Conservation (phyloP, 495 filamentous ascomycete species). For the Penicillium crystallinum region DNA sequence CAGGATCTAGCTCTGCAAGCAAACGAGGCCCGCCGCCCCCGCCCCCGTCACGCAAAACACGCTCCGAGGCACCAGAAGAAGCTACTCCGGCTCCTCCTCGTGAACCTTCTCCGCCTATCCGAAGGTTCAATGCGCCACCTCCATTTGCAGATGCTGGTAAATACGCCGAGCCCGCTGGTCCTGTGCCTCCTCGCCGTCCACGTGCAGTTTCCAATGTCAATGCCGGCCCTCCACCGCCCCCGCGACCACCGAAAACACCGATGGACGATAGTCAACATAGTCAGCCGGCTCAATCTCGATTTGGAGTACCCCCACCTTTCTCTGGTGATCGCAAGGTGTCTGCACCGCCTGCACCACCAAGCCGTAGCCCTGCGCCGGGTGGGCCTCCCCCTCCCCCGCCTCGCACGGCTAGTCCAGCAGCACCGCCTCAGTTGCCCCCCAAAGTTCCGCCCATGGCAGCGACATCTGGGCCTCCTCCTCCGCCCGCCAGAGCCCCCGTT, state of each 20-base stretch:
- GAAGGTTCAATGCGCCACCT: constrained; percentile 73
- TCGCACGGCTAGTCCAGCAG: constrained; percentile 50
- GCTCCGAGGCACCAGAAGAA: constrained; percentile 47
- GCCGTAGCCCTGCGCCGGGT: constrained; percentile 50
- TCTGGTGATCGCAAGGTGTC: constrained; percentile 58
- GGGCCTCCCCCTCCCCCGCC: constrained; percentile 65
- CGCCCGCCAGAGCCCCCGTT: constrained; percentile 48
- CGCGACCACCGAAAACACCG: constrained; percentile 80
- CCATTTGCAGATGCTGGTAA: constrained; percentile 83
- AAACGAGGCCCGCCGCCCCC: constrained; percentile 77
- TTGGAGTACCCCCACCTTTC: constrained; percentile 81
- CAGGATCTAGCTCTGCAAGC: constrained; percentile 56
- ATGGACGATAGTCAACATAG: constrained; percentile 60
- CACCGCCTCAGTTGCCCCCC: constrained; percentile 64
- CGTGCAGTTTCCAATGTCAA: constrained; percentile 56
- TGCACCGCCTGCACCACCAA: constrained; percentile 71
- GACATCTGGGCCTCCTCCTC: constrained; percentile 50
- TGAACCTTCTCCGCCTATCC: constrained; percentile 41
- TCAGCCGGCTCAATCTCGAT: constrained; percentile 43
- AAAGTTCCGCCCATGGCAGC: constrained; percentile 51
- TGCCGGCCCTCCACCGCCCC: constrained; percentile 76
- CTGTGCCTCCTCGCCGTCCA: constrained; percentile 47
- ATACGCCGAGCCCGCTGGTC: constrained; percentile 55
- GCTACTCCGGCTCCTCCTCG: constrained; percentile 47
- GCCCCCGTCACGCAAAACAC: constrained; percentile 68